Percentiles rank a stretch among this genome's conserved stretches.
phyloP scores from a whole-genome alignment of 768 basidiomycete genomes.

The Zangia roseola region DNA sequence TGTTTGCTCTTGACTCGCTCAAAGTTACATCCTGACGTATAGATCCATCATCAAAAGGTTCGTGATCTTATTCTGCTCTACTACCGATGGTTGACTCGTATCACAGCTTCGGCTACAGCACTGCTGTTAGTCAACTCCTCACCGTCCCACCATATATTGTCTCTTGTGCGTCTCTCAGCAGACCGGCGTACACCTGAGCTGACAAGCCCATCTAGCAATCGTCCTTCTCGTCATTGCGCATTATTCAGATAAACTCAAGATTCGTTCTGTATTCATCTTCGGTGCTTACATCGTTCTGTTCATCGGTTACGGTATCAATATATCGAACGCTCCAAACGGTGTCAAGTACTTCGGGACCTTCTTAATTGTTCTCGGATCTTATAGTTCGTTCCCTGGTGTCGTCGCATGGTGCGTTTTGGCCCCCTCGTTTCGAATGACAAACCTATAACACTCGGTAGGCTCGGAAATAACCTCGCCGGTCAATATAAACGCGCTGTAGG shows the following conservation, averaged over 20 bases:
- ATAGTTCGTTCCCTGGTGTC: constrained; percentile 53
- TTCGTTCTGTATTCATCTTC: constrained; percentile 59
- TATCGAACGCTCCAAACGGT: constrained; percentile 48
- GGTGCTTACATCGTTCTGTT: constrained; percentile 48
- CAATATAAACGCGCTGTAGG: constrained; percentile 70
- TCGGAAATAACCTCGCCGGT: constrained; percentile 52
- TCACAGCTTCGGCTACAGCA: constrained; percentile 55
- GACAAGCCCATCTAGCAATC: constrained; percentile 40
- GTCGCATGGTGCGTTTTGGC: constrained; percentile 51
- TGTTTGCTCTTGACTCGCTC: not conserved
- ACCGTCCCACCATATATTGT: constrained; percentile 67
- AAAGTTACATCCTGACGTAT: not conserved
- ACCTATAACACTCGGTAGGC: constrained; percentile 36
- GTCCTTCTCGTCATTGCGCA: constrained; percentile 49
- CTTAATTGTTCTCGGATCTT: constrained; percentile 64
- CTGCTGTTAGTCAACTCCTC: constrained; percentile 59
- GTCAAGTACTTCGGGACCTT: constrained; percentile 75
- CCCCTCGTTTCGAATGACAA: constrained; percentile 4
- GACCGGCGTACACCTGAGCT: not conserved
- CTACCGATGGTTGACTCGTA: constrained; percentile 1
- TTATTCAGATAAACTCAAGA: constrained; percentile 54
- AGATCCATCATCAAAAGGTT: constrained; percentile 62
- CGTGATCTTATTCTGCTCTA: not conserved
- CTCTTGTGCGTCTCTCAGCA: constrained; percentile 47
- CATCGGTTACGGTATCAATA: constrained; percentile 64